Conservation (phyloP, 768 basidiomycete species). For the Cystobasidium ongulense region DNA sequence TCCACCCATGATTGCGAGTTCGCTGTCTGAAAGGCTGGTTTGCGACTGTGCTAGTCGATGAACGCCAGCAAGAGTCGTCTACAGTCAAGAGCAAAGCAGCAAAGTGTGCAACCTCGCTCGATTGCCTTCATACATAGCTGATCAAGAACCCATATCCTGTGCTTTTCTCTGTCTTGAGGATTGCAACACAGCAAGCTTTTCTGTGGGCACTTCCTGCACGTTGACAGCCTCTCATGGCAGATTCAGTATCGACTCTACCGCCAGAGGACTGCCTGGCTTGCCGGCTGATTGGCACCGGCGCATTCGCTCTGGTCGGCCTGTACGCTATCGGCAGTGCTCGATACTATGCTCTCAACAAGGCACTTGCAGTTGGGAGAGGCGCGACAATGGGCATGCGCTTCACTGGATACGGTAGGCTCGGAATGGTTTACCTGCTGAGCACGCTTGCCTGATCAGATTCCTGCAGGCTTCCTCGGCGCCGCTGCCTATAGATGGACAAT, state of each 20-base stretch:
- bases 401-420: conserved; percentile 9
- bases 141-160: no score
- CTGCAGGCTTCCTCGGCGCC: conserved; percentile 10
- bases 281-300: background rate
- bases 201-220: no score
- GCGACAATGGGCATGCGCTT: conserved; percentile 1
- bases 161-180: no score
- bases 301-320: background rate
- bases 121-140: no score
- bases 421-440: background rate
- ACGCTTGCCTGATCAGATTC: background rate
- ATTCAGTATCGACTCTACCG: no score
- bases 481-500: conserved; percentile 13
- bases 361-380: background rate
- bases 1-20: conserved; percentile 47
- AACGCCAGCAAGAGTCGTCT: background rate
- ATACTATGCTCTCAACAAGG: background rate
- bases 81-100: background rate
- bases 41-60: background rate
- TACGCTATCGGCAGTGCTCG: conserved; percentile 10
- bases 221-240: no score
- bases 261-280: conserved; percentile 9
- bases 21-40: background rate
- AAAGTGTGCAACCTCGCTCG: background rate
- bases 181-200: no score